Base-by-base conservation (phyloP, 148 eudicot genomes). In the Amaranthus hypochondriacus region DNA sequence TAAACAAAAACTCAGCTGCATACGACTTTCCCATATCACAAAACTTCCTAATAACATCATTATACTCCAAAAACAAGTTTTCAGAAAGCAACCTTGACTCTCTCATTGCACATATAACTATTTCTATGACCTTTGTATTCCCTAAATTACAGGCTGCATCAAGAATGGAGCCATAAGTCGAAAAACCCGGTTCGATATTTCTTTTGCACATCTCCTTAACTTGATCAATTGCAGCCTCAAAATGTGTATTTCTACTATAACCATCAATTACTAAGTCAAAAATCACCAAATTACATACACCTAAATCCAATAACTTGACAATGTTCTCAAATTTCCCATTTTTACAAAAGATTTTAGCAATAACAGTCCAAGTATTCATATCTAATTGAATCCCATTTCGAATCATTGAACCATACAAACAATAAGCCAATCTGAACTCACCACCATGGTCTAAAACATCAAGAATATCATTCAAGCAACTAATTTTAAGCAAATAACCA, bases 81-180 rank as follows among this genome's bases (percentile, higher is more conserved):
- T 73, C 75, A 0, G 81, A 77, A 52, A 91, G 55, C 80, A 84
- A 81, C 4, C 80, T 83, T 76, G 83, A 87, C 68, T 83, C 85
- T 8, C 48, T 76, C 98, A 94, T 83, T 49, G 49, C 62, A 56
- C 65, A 62, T 75, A 91, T 68, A 54, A 82, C 76, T 66, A 14
- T 78, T 46, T 87, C 85, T 48, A 81, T 72, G 75, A 83, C 84
- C 56, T 81, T 63, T 10, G 14, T 43, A 73, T 91, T 71, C 53
- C 82, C 79, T 82, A 75, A 77, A 59, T 77, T 80, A 78, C 96
- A 94, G 64, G 92, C 96, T 43, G 91, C 89, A 70, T 94, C 87
- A 61, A 91, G 90, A 76, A 94, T 81, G 18, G 89, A 88, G 66
- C 91, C 81, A 78, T 85, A 94, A 55, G 88, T 84, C 69, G 76